These are phyloP conservation scores for Clonostachys chloroleuca DNA, from an alignment of 2,329 filamentous ascomycete species.

Conservation along the genomic window DNA sequence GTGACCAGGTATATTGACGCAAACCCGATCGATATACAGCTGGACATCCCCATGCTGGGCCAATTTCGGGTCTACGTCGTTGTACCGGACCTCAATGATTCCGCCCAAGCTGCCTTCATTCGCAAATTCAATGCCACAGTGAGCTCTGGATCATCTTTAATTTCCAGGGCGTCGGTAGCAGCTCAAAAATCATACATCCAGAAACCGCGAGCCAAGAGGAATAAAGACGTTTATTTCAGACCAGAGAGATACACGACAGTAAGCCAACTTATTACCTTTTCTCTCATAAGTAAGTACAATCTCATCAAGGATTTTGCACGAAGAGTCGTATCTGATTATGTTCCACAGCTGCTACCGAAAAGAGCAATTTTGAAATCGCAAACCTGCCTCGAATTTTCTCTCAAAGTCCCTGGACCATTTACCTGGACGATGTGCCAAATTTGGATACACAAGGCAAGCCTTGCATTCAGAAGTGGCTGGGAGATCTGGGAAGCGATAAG, in stretches of 20 bases:
- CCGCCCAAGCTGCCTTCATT: slow-evolving; percentile 46
- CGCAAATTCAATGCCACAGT: slow-evolving; percentile 53
- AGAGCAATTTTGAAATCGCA: slow-evolving; percentile 55
- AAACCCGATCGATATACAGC: slow-evolving; percentile 72
- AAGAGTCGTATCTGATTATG: slow-evolving; percentile 42
- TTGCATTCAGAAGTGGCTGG: slow-evolving; percentile 68
- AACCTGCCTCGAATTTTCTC: slow-evolving; percentile 59
- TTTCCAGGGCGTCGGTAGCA: slow-evolving; percentile 53
- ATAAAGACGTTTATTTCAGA: slow-evolving; percentile 61
- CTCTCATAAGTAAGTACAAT: slow-evolving; percentile 54
- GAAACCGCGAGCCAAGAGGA: slow-evolving; percentile 50
- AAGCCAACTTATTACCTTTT: slow-evolving; percentile 66
- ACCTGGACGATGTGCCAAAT: slow-evolving; percentile 61
- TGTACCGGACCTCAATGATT: slow-evolving; percentile 54
- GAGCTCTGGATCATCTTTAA: slow-evolving; percentile 43
- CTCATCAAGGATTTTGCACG: slow-evolving; percentile 58
- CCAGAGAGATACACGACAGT: slow-evolving; percentile 65
- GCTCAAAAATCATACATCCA: slow-evolving; percentile 58
- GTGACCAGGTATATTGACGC: slow-evolving; percentile 75
- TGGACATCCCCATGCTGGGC: slow-evolving; percentile 72
- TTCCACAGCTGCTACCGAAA: neutral
- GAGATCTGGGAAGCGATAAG: slow-evolving; percentile 48
- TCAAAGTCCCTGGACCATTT: slow-evolving; percentile 67
- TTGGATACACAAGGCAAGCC: slow-evolving; percentile 36
- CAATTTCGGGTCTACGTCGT: slow-evolving; percentile 76